A percentile compares a stretch with the other conserved stretches of the same genome.
Evolutionary conservation across 139 green algal species (phyloP).

Genomic region (Parachlorella kessleri): DNA sequence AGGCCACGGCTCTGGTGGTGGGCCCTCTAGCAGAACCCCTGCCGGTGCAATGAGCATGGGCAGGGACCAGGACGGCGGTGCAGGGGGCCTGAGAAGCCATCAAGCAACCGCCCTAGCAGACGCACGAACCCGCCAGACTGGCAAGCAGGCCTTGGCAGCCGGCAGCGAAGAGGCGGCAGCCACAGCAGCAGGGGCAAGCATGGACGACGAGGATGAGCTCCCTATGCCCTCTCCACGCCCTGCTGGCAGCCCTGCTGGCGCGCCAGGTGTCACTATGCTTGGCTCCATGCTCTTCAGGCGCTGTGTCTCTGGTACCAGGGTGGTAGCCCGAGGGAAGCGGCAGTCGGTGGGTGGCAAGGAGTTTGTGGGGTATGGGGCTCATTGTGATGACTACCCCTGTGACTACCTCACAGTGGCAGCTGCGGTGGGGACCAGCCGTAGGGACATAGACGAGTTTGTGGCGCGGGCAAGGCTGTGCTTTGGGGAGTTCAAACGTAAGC

Average conservation of each 20-base stretch:
- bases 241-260: too few species aligned
- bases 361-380: conserved; percentile 80
- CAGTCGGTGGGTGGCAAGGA: conserved; percentile 70
- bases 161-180: not conserved
- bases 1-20: not conserved
- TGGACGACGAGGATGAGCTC: too few species aligned
- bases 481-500: conserved; percentile 20
- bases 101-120: too few species aligned
- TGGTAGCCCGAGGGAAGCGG: conserved; percentile 64
- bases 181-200: not conserved
- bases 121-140: not conserved
- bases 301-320: conserved; percentile 82
- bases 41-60: too few species aligned
- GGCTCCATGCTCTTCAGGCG: conserved; percentile 85
- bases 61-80: too few species aligned
- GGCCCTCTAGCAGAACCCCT: too few species aligned
- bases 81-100: not conserved
- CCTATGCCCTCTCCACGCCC: too few species aligned
- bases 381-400: conserved; percentile 69
- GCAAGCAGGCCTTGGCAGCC: too few species aligned
- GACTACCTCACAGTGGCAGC: conserved; percentile 89
- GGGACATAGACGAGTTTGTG: conserved; percentile 78
- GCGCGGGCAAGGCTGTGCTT: conserved; percentile 41
- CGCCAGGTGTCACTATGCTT: conserved; percentile 50
- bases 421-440: conserved; percentile 69